Evolutionary conservation across 2,329 filamentous ascomycete species (phyloP), one percentile per base, ranked within the genome.

Genomic region (Claviceps monticola): DNA sequence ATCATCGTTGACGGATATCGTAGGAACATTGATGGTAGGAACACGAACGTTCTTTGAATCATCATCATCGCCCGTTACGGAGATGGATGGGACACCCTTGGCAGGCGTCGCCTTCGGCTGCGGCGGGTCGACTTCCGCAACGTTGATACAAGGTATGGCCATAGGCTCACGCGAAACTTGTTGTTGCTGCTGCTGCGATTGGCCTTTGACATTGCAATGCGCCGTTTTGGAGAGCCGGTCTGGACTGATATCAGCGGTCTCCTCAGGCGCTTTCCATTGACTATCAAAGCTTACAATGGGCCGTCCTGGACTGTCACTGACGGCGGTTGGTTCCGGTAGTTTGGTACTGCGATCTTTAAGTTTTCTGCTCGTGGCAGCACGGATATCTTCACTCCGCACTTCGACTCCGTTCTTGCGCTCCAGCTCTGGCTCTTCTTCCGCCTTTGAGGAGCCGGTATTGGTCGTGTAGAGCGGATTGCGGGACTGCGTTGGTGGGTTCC

Each of bases 221-320:
- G 55, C 51, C 61, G 63, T 58, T 61, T 60, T 59, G 59, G 53
- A 55, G 57, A 62, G 59, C 60, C 60, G 61, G 57, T 75, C 68
- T 71, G 67, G 65, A 62, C 59, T 85, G 72, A 79, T 69, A 80
- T 88, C 84, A 75, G 85, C 75, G 68, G 73, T 74, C 73, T 78
- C 74, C 65, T 86, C 82, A 65, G 78, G 79, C 64, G 82, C 78
- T 74, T 82, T 85, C 83, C 88, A 95, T 65, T 84, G 79, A 62
- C 79, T 79, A 70, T 95, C 80, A 76, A 97, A 97, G 77, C 91
- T 97, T 75, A 97, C 91, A 74, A 97, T 97, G 56, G 91, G 91
- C 64, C 91, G 82, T 60, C 88, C 88, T 60, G 86, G 85, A 63
- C 79, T 86, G 71, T 96, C 86, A 71, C 89, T 96, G 68, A 97